Conservation (phyloP, 116 monocot species). For the Thalassia testudinum region DNA sequence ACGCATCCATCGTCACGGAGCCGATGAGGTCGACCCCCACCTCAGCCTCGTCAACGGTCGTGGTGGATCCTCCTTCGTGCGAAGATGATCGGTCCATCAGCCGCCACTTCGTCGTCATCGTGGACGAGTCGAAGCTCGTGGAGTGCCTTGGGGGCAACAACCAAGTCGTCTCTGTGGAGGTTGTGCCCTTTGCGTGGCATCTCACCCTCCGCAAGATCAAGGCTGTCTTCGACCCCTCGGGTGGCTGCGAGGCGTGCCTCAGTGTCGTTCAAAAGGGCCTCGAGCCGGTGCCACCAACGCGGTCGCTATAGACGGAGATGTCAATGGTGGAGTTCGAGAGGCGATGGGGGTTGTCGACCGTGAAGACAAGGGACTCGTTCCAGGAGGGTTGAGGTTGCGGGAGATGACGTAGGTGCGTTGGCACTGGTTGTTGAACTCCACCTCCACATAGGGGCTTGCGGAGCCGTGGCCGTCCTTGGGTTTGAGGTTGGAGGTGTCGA, state of each 20-base stretch:
- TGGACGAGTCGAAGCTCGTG: not conserved
- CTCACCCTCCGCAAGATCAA: slow-evolving; percentile 76
- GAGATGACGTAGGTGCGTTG: slow-evolving; percentile 44
- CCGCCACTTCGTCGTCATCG: not conserved
- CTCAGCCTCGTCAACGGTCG: not conserved
- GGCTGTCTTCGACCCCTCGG: slow-evolving; percentile 53
- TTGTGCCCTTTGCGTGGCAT: slow-evolving; percentile 40
- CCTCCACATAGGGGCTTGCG: slow-evolving; percentile 58
- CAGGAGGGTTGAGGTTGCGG: slow-evolving; percentile 49
- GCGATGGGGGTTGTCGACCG: slow-evolving; percentile 27
- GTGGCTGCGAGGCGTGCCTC: slow-evolving; percentile 33
- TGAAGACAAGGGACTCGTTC: slow-evolving; percentile 65
- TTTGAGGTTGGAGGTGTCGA: slow-evolving; percentile 59
- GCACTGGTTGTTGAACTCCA: slow-evolving; percentile 49
- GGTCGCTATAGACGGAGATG: slow-evolving; percentile 58
- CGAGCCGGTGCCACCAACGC: slow-evolving; percentile 3
- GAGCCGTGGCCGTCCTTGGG: slow-evolving; percentile 81
- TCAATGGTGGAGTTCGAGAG: slow-evolving; percentile 37
- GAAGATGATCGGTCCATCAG: too few species aligned
- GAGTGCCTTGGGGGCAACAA: not conserved
- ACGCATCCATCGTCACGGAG: not conserved
- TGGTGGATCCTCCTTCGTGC: not conserved
- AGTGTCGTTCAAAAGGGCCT: slow-evolving; percentile 60
- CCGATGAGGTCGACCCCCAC: not conserved
- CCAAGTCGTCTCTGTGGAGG: slow-evolving; percentile 1